phyloP scores from a whole-genome alignment of 2,329 filamentous ascomycete genomes.

The Ascocoryne sarcoides region DNA sequence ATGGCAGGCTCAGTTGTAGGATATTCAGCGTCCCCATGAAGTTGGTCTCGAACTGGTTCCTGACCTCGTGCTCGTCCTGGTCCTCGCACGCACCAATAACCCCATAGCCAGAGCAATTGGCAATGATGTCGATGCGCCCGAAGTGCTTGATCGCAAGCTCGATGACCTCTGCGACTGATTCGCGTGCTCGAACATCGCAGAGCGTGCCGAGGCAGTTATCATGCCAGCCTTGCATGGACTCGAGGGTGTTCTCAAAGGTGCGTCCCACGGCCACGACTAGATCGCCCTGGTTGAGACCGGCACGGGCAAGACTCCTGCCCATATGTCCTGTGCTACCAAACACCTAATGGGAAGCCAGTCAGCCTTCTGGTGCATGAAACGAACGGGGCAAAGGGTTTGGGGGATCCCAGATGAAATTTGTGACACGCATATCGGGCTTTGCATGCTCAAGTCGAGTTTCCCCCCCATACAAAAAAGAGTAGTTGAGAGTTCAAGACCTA shows the following conservation, averaged over 20 bases:
- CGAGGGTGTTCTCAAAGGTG: slow-evolving; percentile 64
- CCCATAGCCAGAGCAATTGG: slow-evolving; percentile 90
- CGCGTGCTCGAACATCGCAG: slow-evolving; percentile 79
- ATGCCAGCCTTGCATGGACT: slow-evolving; percentile 64
- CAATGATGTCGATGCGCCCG: slow-evolving; percentile 77
- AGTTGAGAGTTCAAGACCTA: slow-evolving; percentile 39
- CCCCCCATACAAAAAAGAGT: too few species aligned
- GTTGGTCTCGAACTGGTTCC: slow-evolving; percentile 96
- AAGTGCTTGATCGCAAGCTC: slow-evolving; percentile 64
- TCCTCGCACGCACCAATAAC: slow-evolving; percentile 95
- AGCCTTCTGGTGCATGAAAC: too few species aligned
- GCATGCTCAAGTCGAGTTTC: background rate
- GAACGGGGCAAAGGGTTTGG: too few species aligned
- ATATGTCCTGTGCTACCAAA: slow-evolving; percentile 98
- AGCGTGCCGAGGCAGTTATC: slow-evolving; percentile 68
- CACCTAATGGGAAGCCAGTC: slow-evolving; percentile 47
- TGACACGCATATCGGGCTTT: background rate
- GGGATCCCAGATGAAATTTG: background rate
- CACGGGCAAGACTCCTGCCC: slow-evolving; percentile 81
- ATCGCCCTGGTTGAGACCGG: slow-evolving; percentile 71
- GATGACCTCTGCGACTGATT: slow-evolving; percentile 67
- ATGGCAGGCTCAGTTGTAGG: slow-evolving; percentile 77
- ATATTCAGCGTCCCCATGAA: slow-evolving; percentile 95
- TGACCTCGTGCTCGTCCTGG: slow-evolving; percentile 89
- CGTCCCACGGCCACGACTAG: slow-evolving; percentile 80